Conservation (phyloP, 345 rosid genomes). For the Pistacia vera region DNA sequence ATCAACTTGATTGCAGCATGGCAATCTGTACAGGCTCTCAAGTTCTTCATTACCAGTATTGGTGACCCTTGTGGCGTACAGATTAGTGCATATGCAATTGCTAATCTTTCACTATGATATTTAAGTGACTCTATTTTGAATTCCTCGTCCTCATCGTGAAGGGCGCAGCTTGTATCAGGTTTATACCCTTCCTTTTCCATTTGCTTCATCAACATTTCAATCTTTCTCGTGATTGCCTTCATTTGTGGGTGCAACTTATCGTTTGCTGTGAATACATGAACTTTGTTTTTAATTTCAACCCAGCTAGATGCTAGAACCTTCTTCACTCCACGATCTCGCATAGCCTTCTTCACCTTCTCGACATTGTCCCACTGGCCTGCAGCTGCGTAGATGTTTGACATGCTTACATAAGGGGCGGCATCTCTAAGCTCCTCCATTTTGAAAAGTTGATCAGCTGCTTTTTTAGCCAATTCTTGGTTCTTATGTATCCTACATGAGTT, state of each 20-base stretch:
- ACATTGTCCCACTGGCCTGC: conserved; percentile 79
- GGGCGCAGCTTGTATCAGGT: conserved; percentile 75
- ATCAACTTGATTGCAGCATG: conserved; percentile 87
- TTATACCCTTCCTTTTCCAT: conserved; percentile 73
- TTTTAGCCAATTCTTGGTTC: conserved; percentile 65
- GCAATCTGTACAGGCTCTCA: conserved; percentile 83
- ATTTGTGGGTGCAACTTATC: conserved; percentile 61
- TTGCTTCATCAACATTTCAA: conserved; percentile 49
- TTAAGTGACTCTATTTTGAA: conserved; percentile 69
- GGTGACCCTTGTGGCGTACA: conserved; percentile 76
- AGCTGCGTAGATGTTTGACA: conserved; percentile 82
- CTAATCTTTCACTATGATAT: conserved; percentile 79
- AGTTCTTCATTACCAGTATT: conserved; percentile 78
- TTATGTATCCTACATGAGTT: conserved; percentile 90
- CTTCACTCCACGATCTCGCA: conserved; percentile 75
- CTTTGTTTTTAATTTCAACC: conserved; percentile 72
- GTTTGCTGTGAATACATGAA: conserved; percentile 66
- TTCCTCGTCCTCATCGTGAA: conserved; percentile 63
- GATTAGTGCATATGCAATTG: conserved; percentile 83
- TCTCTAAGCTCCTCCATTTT: conserved; percentile 73
- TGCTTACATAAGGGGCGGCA: conserved; percentile 76
- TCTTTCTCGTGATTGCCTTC: conserved; percentile 51
- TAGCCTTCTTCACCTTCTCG: conserved; percentile 65
- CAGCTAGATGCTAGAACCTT: conserved; percentile 81
- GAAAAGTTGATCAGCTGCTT: conserved; percentile 70